Evolutionary conservation across 2,329 filamentous ascomycete genomes (phyloP).

Genomic region (Blastomyces emzantsi): DNA sequence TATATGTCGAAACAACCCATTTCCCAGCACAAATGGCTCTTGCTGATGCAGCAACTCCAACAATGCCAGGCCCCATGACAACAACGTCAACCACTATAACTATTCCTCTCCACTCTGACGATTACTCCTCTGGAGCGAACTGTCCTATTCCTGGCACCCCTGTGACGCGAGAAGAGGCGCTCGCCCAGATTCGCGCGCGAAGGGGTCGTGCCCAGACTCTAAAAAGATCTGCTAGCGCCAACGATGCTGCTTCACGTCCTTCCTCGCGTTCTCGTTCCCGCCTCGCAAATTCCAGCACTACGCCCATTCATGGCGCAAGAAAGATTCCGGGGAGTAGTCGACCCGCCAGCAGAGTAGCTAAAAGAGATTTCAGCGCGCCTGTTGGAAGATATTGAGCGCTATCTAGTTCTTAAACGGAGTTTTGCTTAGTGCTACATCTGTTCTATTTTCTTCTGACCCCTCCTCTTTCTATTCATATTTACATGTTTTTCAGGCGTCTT

Average conservation of each 20-base stretch:
- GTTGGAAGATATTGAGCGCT: slow-evolving; percentile 24
- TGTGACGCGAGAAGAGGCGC: slow-evolving; percentile 39
- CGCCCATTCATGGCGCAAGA: slow-evolving; percentile 17
- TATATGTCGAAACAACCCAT: slow-evolving; percentile 5
- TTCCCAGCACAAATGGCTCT: neutral
- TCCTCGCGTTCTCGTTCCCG: slow-evolving; percentile 19
- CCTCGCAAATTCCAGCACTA: slow-evolving; percentile 7
- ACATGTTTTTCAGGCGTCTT: neutral
- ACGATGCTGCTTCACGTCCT: slow-evolving; percentile 26
- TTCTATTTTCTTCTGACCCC: neutral
- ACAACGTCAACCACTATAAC: slow-evolving; percentile 24
- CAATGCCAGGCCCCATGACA: slow-evolving; percentile 13
- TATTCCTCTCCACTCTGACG: slow-evolving; percentile 27
- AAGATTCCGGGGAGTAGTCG: slow-evolving; percentile 27
- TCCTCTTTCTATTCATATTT: neutral
- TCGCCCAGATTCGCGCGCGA: slow-evolving; percentile 42
- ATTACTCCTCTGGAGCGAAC: slow-evolving; percentile 15
- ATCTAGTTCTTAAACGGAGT: neutral
- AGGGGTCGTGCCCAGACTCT: slow-evolving; percentile 36
- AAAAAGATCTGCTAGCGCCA: slow-evolving; percentile 34
- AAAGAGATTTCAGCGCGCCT: slow-evolving; percentile 33
- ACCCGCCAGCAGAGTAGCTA: slow-evolving; percentile 17
- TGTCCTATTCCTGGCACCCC: slow-evolving; percentile 34
- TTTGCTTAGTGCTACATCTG: neutral
- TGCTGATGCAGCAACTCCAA: neutral